Base-by-base conservation (phyloP, 2,329 filamentous ascomycete species). In the Colletotrichum trifolii region DNA sequence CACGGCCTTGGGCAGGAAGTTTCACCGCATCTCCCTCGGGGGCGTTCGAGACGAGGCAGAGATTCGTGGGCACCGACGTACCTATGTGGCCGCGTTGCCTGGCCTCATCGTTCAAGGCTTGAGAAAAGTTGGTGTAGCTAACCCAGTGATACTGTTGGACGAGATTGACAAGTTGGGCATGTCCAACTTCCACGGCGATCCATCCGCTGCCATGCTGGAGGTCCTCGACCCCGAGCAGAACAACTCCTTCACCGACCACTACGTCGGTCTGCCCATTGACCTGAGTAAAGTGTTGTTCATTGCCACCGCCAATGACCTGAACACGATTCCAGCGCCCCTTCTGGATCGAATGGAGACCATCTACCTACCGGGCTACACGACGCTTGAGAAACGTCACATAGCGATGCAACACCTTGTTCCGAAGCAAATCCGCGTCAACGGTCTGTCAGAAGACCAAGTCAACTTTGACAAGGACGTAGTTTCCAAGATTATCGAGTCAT, bases 71-170 rank as follows among this genome's bases (percentile, higher is more conserved):
- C 96, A 99, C 78, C 87, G 96, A 60, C 87, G 96, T 71, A 99
- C 96, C 0, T 99, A 99, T 74, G 96, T 99, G 64, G 96, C 96
- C 25, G 96, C 96, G n/a, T 97, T 99, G 95, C 96, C 96, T 9
- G 96, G 96, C 58, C 83, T 98, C 60, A 91, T 99, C 64, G 94
- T 98, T 36, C 94, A 94, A 75, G 96, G 95, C 0, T 77, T 99
- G 60, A 94, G 96, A 80, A 99, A 98, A 81, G 95, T 96, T 38
- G 95, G 94, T 50, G 95, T 98, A 17, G 89, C 93, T 3, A 99
- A 99, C 74, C 96, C 96, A 0, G 95, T 99, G 61, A 92, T 99
- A 79, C 81, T 99, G 49, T 88, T 99, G 11, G 96, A 99, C 74
- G 96, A 99, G 81, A 97, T 99, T 71, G 96, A 99, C 83, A 99